Base-by-base conservation (phyloP, 2,329 filamentous ascomycete genomes). In the Neofusicoccum kwambonambiense region DNA sequence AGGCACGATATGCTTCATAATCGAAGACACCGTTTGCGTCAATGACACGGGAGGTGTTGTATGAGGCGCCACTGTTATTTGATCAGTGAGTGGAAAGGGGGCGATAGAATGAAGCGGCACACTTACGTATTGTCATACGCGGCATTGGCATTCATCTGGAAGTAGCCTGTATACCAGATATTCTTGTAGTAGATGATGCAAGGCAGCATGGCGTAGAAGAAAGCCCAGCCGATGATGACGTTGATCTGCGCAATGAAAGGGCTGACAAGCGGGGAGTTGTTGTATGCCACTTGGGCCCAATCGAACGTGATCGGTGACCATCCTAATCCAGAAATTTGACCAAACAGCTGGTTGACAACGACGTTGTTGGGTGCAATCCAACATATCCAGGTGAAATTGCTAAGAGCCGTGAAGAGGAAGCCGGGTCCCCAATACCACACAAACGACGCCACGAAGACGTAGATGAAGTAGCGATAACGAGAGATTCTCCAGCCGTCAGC, bases 261-360 rank as follows among this genome's bases (percentile, higher is more conserved):
- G n/a, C 72, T 68, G 12, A 77, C 69, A 8, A 77, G 66, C 1
- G 75, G 75, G 58, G 72, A 68, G 12, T 76, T 70, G 64, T 76
- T 76, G 22, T 68, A 70, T 11, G 68, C 57, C 13, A 75, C 72
- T 12, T 65, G 70, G 1, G 88, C 89, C 89, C 90, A 92, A 79
- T 92, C 90, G 71, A 92, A 91, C 0, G 89, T 91, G 41, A 92
- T 86, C 1, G 90, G 90, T 7, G 92, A 77, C 37, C 92, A 72
- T 0, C 87, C 90, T 3, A 92, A 68, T 0, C 90, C 90, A 0
- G 87, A 89, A 57, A 81, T 82, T 1, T 88, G 89, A 2, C 90
- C 90, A 69, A 92, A 92, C 1, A 92, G 72, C 73, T 92, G 90
- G 68, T 93, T 92, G 45, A 92, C 76, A 8, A 90, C 77, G 0